phyloP scores from a whole-genome alignment of 441 rosid species.

The Gossypium trilobum region DNA sequence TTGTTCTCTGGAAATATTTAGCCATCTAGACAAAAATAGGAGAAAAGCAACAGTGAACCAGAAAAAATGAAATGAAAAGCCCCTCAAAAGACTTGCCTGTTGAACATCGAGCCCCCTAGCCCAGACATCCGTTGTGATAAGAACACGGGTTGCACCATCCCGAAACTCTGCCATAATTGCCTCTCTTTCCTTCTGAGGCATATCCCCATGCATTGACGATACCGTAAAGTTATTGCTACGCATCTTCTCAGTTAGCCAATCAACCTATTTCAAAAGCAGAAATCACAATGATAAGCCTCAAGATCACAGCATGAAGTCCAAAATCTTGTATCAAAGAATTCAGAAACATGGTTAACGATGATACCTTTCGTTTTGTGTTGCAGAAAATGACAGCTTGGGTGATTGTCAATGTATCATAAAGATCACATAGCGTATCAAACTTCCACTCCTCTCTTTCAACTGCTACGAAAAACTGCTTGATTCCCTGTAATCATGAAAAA shows the following conservation, averaged over 20 bases:
- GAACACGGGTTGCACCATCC: conserved; percentile 71
- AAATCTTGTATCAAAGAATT: not conserved
- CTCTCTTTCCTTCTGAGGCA: conserved; percentile 96
- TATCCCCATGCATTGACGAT: conserved; percentile 96
- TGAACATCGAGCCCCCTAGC: conserved; percentile 95
- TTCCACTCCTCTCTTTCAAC: conserved; percentile 98
- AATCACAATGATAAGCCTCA: not conserved
- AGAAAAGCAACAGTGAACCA: not conserved
- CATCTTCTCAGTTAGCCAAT: conserved; percentile 95
- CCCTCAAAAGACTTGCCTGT: conserved; percentile 43
- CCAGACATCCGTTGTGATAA: conserved; percentile 96
- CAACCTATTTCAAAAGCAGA: conserved; percentile 47
- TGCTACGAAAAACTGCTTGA: conserved; percentile 85
- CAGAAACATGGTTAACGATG: not conserved
- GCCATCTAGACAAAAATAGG: not conserved
- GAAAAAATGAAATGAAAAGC: not conserved
- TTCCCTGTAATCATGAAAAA: conserved; percentile 44
- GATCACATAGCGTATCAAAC: conserved; percentile 91
- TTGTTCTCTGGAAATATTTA: not conserved
- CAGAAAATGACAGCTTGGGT: conserved; percentile 95
- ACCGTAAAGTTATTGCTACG: conserved; percentile 76
- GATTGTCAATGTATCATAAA: conserved; percentile 81
- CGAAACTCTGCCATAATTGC: conserved; percentile 81
- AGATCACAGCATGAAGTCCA: not conserved
- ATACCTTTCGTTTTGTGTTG: conserved; percentile 89